Conservation (phyloP, 495 filamentous ascomycete species). For the Parathielavia appendiculata region DNA sequence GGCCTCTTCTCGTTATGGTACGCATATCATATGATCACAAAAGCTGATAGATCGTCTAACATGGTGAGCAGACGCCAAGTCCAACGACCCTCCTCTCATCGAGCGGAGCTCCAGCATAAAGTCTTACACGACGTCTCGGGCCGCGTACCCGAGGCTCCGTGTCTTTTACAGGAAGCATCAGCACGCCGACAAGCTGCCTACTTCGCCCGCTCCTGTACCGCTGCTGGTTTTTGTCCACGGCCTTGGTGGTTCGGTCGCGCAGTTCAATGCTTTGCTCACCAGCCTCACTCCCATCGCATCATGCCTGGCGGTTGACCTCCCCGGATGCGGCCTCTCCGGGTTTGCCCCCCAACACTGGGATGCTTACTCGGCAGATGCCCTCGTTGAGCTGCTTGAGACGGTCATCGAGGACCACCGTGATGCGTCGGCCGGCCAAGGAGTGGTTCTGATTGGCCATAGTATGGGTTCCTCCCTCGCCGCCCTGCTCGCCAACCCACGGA, state of each 20-base stretch:
- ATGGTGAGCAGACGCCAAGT: slow-evolving; percentile 26
- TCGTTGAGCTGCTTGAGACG: slow-evolving; percentile 66
- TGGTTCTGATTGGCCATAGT: slow-evolving; percentile 82
- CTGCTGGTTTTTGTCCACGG: slow-evolving; percentile 89
- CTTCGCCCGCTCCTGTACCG: slow-evolving; percentile 65
- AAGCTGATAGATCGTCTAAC: background rate
- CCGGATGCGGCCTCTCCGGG: slow-evolving; percentile 76
- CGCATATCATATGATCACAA: background rate
- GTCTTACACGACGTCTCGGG: slow-evolving; percentile 62
- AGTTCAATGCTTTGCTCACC: slow-evolving; percentile 77
- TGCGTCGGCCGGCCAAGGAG: slow-evolving; percentile 58
- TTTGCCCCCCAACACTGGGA: slow-evolving; percentile 68
- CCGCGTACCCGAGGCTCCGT: slow-evolving; percentile 71
- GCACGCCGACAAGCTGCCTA: slow-evolving; percentile 71
- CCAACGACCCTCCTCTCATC: slow-evolving; percentile 69
- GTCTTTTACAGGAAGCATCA: slow-evolving; percentile 80
- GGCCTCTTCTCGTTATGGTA: slow-evolving; percentile 11
- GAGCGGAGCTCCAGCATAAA: slow-evolving; percentile 68
- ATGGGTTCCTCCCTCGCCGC: slow-evolving; percentile 79
- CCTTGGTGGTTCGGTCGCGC: slow-evolving; percentile 80
- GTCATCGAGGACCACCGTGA: slow-evolving; percentile 69
- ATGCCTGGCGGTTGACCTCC: slow-evolving; percentile 86
- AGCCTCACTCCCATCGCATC: slow-evolving; percentile 79
- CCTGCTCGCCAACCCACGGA: slow-evolving; percentile 61
- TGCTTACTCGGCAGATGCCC: slow-evolving; percentile 70